phyloP scores from a whole-genome alignment of 768 basidiomycete species.

The Pulveroboletus sp. region DNA sequence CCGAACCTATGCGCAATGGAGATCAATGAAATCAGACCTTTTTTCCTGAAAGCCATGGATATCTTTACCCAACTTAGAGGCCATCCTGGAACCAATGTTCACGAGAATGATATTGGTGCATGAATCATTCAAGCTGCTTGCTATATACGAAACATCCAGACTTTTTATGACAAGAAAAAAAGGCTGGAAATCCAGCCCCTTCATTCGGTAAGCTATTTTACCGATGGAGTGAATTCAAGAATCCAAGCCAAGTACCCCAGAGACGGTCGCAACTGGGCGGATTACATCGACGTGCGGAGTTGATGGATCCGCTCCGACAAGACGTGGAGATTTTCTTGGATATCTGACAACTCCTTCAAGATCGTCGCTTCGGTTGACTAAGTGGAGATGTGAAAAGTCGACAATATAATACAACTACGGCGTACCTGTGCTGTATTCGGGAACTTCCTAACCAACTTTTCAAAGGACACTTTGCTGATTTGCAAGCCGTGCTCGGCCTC shows the following conservation, averaged over 20 bases:
- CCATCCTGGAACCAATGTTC: conserved; percentile 11
- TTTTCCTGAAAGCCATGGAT: conserved; percentile 82
- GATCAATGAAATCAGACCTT: conserved; percentile 90
- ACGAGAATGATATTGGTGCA: conserved; percentile 1
- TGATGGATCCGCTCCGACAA: conserved; percentile 37
- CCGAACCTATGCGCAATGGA: conserved; percentile 87
- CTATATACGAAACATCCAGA: neutral
- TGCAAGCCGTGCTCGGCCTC: conserved; percentile 52
- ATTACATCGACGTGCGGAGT: conserved; percentile 15
- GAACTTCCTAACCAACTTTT: conserved; percentile 65
- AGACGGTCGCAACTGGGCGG: neutral
- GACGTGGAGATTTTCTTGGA: conserved; percentile 44
- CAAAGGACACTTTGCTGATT: conserved; percentile 71
- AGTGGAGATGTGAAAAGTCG: conserved; percentile 2
- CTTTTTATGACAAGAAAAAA: neutral
- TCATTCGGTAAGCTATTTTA: conserved; percentile 3
- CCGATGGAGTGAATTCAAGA: neutral
- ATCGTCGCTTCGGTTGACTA: conserved; percentile 73
- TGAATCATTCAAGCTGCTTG: conserved; percentile 1
- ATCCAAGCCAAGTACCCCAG: neutral
- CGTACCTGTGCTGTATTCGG: conserved; percentile 71
- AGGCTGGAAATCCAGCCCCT: neutral
- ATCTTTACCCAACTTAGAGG: conserved; percentile 57
- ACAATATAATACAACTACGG: conserved; percentile 1
- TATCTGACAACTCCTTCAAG: conserved; percentile 56